These are phyloP conservation scores for Taiozyma sp. DNA, from an alignment of 1,139 yeast genomes.

Conservation along the genomic window DNA sequence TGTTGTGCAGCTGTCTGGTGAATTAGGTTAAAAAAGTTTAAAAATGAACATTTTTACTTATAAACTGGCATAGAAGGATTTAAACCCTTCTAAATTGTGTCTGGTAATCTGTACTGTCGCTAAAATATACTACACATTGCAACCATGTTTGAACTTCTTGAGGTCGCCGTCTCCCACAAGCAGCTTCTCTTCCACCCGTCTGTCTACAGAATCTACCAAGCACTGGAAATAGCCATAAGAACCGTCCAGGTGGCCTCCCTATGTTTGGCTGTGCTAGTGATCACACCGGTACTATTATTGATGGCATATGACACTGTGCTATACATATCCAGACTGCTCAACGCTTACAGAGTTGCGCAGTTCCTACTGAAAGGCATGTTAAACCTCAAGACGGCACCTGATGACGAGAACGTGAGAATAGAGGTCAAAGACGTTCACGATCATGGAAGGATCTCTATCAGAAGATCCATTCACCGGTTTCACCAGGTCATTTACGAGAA, in stretches of 20 bases:
- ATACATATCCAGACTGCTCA: constrained; percentile 4
- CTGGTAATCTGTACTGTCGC: neutral
- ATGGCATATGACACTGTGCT: constrained; percentile 6
- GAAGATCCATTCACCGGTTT: constrained; percentile 6
- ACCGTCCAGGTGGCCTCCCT: constrained; percentile 1
- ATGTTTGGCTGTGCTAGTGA: constrained; percentile 1
- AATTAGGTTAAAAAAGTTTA: neutral
- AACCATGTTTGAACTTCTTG: neutral
- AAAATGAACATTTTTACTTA: neutral
- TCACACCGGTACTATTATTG: constrained; percentile 5
- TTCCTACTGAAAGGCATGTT: constrained; percentile 2
- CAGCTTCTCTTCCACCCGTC: neutral
- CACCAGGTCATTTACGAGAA: constrained; percentile 9
- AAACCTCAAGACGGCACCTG: constrained; percentile 3
- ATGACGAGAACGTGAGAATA: neutral
- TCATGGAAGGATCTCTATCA: constrained; percentile 5
- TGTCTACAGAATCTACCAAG: neutral
- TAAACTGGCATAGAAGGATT: too few relatives aligned
- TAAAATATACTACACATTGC: neutral
- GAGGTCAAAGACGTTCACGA: constrained; percentile 2
- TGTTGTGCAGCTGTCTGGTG: neutral
- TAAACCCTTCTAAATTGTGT: neutral
- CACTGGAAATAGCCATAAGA: neutral
- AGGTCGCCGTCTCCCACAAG: neutral
- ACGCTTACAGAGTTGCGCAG: constrained; percentile 3